Evolutionary conservation across 2,329 filamentous ascomycete species (phyloP).

Genomic region (Bipolaris cookei): DNA sequence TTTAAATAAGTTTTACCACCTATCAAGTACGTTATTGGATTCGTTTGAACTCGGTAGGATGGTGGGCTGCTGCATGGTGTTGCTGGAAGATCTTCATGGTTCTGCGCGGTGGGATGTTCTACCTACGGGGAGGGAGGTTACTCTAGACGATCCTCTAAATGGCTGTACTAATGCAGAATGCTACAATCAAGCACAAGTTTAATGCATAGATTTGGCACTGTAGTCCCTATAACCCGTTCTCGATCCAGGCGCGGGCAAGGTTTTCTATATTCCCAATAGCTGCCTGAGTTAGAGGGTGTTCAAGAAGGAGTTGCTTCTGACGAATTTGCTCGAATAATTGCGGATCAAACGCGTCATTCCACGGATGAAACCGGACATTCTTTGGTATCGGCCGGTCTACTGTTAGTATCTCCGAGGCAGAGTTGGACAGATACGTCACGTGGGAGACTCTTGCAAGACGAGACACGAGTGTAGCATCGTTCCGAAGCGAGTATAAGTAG

Average conservation of each 20-base stretch:
- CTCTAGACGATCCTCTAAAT: too few relatives aligned
- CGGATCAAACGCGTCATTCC: neutral
- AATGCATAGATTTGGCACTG: neutral
- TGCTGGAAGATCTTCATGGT: too few relatives aligned
- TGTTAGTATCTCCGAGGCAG: neutral
- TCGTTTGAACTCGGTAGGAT: too few relatives aligned
- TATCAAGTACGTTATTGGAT: too few relatives aligned
- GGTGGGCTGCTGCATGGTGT: too few relatives aligned
- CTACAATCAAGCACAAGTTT: neutral
- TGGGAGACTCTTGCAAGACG: neutral
- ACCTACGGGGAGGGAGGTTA: too few relatives aligned
- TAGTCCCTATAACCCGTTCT: neutral
- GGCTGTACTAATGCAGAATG: too few relatives aligned
- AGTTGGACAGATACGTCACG: constrained; percentile 1
- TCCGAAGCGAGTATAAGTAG: constrained; percentile 1
- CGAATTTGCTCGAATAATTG: neutral
- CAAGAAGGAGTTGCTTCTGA: neutral
- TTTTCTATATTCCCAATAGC: neutral
- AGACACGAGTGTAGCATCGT: neutral
- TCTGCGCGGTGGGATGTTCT: too few relatives aligned
- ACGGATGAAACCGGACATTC: neutral
- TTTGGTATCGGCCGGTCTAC: neutral
- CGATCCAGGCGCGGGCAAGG: constrained; percentile 1
- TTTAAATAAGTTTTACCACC: too few relatives aligned
- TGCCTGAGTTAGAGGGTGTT: neutral